These are phyloP conservation scores for Vickermania ingenoplastis DNA, from an alignment of 208 protist genomes.

Conservation along the genomic window DNA sequence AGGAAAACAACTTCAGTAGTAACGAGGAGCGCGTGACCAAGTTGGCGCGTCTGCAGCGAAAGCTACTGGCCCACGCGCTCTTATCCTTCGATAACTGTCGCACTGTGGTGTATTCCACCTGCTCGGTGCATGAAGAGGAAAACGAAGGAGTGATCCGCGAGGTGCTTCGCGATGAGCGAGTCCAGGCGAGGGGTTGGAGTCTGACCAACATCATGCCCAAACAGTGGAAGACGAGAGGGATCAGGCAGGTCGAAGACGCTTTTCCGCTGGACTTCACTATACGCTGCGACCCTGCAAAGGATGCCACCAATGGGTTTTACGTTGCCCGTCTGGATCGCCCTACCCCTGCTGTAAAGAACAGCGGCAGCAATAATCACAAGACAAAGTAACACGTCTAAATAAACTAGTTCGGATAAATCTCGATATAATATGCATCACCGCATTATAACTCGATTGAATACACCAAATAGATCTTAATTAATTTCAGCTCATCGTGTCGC, in stretches of 20 bases:
- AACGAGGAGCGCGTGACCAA: conserved; percentile 63
- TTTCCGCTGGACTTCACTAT: conserved; percentile 72
- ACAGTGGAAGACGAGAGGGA: conserved; percentile 48
- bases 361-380: conserved; percentile 2
- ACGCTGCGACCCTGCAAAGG: conserved; percentile 60
- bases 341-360: conserved; percentile 3
- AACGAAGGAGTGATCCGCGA: conserved; percentile 85
- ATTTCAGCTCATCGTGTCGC: no score
- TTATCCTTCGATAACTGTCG: conserved; percentile 83
- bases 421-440: no score
- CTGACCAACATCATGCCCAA: conserved; percentile 80
- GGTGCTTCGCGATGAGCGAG: conserved; percentile 61
- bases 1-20: conserved; percentile 36
- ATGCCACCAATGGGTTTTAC: conserved; percentile 82
- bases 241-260: conserved; percentile 7
- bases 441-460: no score
- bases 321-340: conserved; percentile 78
- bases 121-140: conserved; percentile 83
- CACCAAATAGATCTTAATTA: no score
- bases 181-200: conserved; percentile 62
- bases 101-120: conserved; percentile 89
- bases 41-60: conserved; percentile 77
- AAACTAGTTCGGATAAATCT: no score
- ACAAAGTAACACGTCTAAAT: conserved; percentile 1
- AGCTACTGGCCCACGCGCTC: conserved; percentile 76